phyloP scores from a whole-genome alignment of 2,329 filamentous ascomycete species.

The Ascochyta lentis region DNA sequence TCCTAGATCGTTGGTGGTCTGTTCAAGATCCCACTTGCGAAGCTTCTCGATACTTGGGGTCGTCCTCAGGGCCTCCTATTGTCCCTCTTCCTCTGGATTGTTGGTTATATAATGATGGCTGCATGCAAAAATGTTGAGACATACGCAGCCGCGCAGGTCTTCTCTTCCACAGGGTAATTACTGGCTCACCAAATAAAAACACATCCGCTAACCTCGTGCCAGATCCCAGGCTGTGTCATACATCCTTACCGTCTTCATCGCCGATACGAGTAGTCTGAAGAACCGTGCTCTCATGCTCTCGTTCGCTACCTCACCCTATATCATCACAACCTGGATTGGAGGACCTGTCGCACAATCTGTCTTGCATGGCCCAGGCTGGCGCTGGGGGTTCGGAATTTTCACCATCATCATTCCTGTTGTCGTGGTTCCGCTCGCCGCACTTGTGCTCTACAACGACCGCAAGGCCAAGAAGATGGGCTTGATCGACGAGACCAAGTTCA shows the following conservation, averaged over 20 bases:
- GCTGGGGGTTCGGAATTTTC: conserved; percentile 72
- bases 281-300: conserved; percentile 69
- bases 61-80: conserved; percentile 43
- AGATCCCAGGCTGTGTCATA: conserved; percentile 49
- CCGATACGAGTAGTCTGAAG: conserved; percentile 68
- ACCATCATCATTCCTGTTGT: conserved; percentile 68
- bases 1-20: conserved; percentile 44
- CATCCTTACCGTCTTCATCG: conserved; percentile 68
- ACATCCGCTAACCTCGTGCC: background rate
- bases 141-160: conserved; percentile 69
- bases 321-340: conserved; percentile 69
- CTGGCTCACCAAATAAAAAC: conserved; percentile 51
- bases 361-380: conserved; percentile 63
- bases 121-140: conserved; percentile 63
- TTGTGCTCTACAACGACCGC: conserved; percentile 63
- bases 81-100: conserved; percentile 32
- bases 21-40: conserved; percentile 46
- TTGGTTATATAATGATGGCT: conserved; percentile 68
- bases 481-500: conserved; percentile 53
- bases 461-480: conserved; percentile 65
- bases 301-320: conserved; percentile 67
- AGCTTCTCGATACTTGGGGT: conserved; percentile 49
- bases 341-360: conserved; percentile 64
- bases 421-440: conserved; percentile 64
- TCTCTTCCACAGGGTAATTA: conserved; percentile 66